These are phyloP conservation scores for Tolypocladium tropicale DNA, from an alignment of 2,329 filamentous ascomycete genomes.

Conservation along the genomic window DNA sequence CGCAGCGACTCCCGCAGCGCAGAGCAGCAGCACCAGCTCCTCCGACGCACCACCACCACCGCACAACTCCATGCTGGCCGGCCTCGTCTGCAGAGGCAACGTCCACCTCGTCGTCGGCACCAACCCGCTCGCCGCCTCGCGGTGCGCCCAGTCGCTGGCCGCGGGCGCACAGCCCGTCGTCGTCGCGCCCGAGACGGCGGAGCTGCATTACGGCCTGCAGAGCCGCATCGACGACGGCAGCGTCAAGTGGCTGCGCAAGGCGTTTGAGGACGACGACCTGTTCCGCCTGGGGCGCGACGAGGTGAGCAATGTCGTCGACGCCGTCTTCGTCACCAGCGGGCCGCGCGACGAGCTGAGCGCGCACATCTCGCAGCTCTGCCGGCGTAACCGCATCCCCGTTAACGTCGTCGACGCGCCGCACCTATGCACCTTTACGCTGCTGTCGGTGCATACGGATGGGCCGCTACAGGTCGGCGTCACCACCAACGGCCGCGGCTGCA, in stretches of 20 bases:
- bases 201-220: constrained; percentile 47
- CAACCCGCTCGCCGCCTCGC: constrained; percentile 75
- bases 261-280: constrained; percentile 63
- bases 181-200: constrained; percentile 56
- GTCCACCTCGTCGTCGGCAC: constrained; percentile 80
- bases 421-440: constrained; percentile 80
- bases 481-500: constrained; percentile 90
- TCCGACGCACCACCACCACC: neutral
- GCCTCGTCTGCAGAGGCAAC: constrained; percentile 58
- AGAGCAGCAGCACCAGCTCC: neutral
- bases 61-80: constrained; percentile 49
- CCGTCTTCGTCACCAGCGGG: constrained; percentile 72
- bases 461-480: constrained; percentile 92
- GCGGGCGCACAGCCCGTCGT: constrained; percentile 75
- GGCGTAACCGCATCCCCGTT: constrained; percentile 72
- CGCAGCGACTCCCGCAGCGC: neutral
- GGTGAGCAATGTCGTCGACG: constrained; percentile 70
- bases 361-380: constrained; percentile 66
- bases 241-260: constrained; percentile 54
- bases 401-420: constrained; percentile 84
- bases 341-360: constrained; percentile 38
- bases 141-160: constrained; percentile 69
- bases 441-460: constrained; percentile 82
- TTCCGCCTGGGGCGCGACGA: constrained; percentile 70
- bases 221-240: constrained; percentile 56